Evolutionary conservation across 2,329 filamentous ascomycete species (phyloP), one percentile per base, ranked within the genome.

Genomic region (Blastomyces silverae): DNA sequence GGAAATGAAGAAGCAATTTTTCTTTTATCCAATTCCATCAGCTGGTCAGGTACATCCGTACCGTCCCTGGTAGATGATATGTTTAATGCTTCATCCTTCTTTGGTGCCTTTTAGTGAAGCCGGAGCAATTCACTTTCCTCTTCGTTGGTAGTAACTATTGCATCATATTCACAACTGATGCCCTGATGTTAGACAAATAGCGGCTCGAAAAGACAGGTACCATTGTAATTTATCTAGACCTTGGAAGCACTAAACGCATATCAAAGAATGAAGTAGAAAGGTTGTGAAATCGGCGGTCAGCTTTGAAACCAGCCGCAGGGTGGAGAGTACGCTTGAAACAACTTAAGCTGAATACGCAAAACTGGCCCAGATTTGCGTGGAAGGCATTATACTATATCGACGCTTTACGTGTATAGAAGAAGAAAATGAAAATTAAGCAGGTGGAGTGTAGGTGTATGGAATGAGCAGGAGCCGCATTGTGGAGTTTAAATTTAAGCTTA

Each of bases 401-500:
- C 31, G 11, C 10, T n/a, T 11, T 13, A 5, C 15, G 17, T 15
- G 17, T 37, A 13, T 52, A 22, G 34, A 37, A 37, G 31, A 39
- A n/a, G 28, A 17, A 11, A 22, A 34, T 56, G 20, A 25, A 42
- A 11, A 57, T 34, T 39, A 39, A 42, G n/a, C 3, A 17, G 37
- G n/a, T 11, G n/a, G 20, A 15, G 37, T 22, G 7, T n/a, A 20
- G n/a, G n/a, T 4, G 50, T 17, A 25, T 7, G 34, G 11, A 44
- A 42, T 42, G 3, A 10, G n/a, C 17, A 20, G 22, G 20, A 22
- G n/a, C 10, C 2, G 0, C 15, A 8, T 5, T 34, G 55, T 22
- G 31, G 55, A 28, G 37, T 44, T 42, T 58, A 58, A 58, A 58
- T 58, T 58, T 58, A 58, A 58, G 56, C 56, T 58, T 58, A 58